Evolutionary conservation across 306 rosid genomes (phyloP).

Genomic region (Cotoneaster glaucophyllus): DNA sequence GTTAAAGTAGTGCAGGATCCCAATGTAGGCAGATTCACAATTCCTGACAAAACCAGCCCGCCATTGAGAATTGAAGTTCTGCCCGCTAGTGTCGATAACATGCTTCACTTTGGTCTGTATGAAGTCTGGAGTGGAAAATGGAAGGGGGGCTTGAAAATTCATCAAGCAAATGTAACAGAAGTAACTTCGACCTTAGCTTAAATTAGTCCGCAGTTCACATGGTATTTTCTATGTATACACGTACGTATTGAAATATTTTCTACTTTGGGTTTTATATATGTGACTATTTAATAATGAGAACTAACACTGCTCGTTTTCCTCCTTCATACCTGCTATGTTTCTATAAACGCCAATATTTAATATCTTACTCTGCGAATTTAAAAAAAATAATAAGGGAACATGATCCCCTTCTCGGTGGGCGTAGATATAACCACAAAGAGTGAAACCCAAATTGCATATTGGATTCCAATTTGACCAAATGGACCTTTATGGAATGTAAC

Average conservation of each 20-base stretch:
- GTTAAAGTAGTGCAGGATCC: background rate
- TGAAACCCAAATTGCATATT: background rate
- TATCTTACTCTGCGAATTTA: background rate
- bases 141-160: slow-evolving; percentile 70
- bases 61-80: background rate
- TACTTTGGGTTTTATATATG: background rate
- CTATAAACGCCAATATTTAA: no score
- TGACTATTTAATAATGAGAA: background rate
- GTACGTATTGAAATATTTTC: background rate
- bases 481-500: background rate
- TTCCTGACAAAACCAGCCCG: background rate
- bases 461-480: no score
- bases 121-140: slow-evolving; percentile 92
- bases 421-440: background rate
- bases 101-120: slow-evolving; percentile 63
- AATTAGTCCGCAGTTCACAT: background rate
- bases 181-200: background rate
- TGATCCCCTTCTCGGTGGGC: background rate
- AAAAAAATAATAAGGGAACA: background rate
- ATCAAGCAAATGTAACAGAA: slow-evolving; percentile 12
- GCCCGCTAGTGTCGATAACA: fast-evolving
- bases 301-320: no score
- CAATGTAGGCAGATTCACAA: fast-evolving
- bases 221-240: background rate
- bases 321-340: no score